phyloP scores from a whole-genome alignment of 495 filamentous ascomycete genomes.

The Neurospora pannonica region DNA sequence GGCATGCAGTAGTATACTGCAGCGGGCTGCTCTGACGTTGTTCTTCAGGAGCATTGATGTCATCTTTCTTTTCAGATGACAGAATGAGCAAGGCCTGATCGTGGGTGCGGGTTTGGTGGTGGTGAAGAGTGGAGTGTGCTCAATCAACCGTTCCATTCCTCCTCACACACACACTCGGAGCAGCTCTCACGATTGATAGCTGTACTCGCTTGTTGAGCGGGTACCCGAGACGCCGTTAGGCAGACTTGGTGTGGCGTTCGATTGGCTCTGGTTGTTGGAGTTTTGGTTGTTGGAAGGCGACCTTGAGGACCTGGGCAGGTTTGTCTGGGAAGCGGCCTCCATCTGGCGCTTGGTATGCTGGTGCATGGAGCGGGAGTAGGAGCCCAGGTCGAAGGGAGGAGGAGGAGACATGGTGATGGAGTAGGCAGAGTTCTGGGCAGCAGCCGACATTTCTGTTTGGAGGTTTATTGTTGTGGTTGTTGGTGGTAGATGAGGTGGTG shows the following conservation, averaged over 20 bases:
- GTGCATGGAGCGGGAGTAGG: constrained; percentile 39
- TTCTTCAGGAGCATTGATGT: not conserved
- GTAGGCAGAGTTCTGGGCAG: constrained; percentile 15
- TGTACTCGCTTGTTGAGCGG: constrained; percentile 6
- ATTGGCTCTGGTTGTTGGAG: constrained; percentile 4
- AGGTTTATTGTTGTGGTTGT: not conserved
- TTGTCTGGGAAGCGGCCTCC: constrained; percentile 30
- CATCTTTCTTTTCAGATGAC: not conserved
- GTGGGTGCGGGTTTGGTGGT: not conserved
- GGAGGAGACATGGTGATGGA: constrained; percentile 27
- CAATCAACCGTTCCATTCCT: not conserved
- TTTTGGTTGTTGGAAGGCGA: constrained; percentile 3
- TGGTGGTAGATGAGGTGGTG: not conserved
- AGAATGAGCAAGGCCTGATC: not conserved
- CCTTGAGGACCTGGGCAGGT: not conserved
- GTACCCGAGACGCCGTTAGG: constrained; percentile 24
- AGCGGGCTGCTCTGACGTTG: not conserved
- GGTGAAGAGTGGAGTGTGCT: not conserved
- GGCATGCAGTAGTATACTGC: not conserved
- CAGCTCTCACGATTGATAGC: constrained; percentile 11
- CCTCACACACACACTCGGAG: too few relatives aligned
- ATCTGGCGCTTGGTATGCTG: constrained; percentile 44
- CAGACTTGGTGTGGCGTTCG: constrained; percentile 15
- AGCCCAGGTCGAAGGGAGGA: constrained; percentile 33
- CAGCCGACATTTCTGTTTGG: constrained; percentile 23